phyloP scores from a whole-genome alignment of 1,284 basidiomycete species.

The Ganoderma boninense region DNA sequence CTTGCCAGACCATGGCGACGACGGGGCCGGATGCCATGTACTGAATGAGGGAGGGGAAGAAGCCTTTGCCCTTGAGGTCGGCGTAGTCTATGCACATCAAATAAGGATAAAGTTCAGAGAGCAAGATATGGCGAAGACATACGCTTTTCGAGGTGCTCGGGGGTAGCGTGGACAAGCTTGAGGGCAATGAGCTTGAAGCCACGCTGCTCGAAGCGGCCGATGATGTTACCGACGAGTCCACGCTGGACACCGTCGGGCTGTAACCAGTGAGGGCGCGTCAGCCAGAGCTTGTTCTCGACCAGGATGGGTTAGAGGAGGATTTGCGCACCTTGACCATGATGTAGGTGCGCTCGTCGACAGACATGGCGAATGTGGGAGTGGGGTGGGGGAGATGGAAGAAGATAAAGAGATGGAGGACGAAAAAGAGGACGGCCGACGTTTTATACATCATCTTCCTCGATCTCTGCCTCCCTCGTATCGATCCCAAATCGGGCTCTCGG shows the following conservation, averaged over 20 bases:
- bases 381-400: slow-evolving; percentile 41
- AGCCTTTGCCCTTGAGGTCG: slow-evolving; percentile 90
- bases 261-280: slow-evolving; percentile 21
- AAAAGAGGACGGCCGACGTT: slow-evolving; percentile 43
- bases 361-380: slow-evolving; percentile 54
- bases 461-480: slow-evolving; percentile 38
- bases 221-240: slow-evolving; percentile 94
- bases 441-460: slow-evolving; percentile 41
- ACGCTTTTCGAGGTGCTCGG: slow-evolving; percentile 90
- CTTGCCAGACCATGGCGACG: slow-evolving; percentile 97
- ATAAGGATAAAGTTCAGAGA: slow-evolving; percentile 6
- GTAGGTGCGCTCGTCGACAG: slow-evolving; percentile 80
- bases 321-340: slow-evolving; percentile 86
- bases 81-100: slow-evolving; percentile 76
- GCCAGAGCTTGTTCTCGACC: neutral
- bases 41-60: slow-evolving; percentile 93
- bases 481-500: slow-evolving; percentile 38
- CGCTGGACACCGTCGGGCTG: slow-evolving; percentile 98
- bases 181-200: slow-evolving; percentile 95
- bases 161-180: slow-evolving; percentile 82
- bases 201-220: slow-evolving; percentile 92
- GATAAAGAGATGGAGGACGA: slow-evolving; percentile 41
- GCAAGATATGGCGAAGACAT: slow-evolving; percentile 35
- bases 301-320: neutral
- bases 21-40: slow-evolving; percentile 98